These are phyloP conservation scores for Tetradesmus obliquus DNA, from an alignment of 139 green algal genomes.

Conservation along the genomic window DNA sequence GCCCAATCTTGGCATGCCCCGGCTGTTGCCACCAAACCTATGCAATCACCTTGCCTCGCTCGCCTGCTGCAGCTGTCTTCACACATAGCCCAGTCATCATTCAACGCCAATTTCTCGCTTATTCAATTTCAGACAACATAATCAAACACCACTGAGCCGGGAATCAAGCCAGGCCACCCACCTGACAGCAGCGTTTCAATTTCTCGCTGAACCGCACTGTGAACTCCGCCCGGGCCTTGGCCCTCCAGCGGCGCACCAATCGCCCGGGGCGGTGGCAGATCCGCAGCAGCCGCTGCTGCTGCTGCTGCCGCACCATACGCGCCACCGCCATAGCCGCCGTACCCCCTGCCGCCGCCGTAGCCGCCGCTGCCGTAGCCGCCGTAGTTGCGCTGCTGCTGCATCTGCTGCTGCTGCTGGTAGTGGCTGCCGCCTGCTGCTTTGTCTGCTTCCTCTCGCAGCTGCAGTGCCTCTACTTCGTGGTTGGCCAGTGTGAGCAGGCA, in stretches of 20 bases:
- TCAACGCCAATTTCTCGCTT: too few relatives aligned
- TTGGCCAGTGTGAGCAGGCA: conserved; percentile 49
- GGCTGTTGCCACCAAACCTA: too few relatives aligned
- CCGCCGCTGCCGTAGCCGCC: background rate
- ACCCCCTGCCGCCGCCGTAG: background rate
- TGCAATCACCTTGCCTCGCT: too few relatives aligned
- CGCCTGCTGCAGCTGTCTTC: too few relatives aligned
- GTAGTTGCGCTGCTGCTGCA: background rate
- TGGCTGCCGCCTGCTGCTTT: background rate
- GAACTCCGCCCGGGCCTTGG: background rate
- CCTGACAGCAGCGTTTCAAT: conserved; percentile 48
- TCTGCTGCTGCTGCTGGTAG: background rate
- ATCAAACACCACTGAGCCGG: too few relatives aligned
- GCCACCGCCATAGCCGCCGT: background rate
- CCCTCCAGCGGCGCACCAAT: conserved; percentile 24
- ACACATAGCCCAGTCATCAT: too few relatives aligned
- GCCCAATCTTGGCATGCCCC: too few relatives aligned
- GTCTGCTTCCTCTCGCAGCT: background rate
- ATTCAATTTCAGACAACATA: too few relatives aligned
- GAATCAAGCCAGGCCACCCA: background rate
- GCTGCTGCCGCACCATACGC: background rate
- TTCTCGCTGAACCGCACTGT: conserved; percentile 11
- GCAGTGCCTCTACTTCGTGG: conserved; percentile 40
- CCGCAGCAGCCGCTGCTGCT: background rate
- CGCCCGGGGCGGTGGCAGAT: background rate